These are phyloP conservation scores for Vinca minor DNA, from an alignment of 257 asterid genomes.

Conservation along the genomic window DNA sequence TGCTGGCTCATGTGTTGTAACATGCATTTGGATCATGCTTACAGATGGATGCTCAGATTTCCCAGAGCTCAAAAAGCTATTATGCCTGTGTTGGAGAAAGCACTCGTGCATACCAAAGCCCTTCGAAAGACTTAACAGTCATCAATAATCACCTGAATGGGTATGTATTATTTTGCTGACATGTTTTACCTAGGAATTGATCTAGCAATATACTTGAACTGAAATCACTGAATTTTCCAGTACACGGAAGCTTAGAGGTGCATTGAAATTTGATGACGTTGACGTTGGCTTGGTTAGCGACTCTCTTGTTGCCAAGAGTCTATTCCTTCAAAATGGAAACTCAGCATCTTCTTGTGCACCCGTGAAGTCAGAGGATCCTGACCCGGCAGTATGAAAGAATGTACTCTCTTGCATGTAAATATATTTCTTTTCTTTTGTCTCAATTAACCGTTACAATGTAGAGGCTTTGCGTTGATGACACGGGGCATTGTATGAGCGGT, in stretches of 20 bases:
- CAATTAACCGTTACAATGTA: slow-evolving; percentile 27
- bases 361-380: slow-evolving; percentile 70
- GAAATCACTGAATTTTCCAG: too few species aligned
- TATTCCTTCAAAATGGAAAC: slow-evolving; percentile 52
- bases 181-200: too few species aligned
- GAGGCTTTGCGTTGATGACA: slow-evolving; percentile 27
- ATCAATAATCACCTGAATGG: slow-evolving; percentile 85
- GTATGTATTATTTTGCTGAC: slow-evolving; percentile 31
- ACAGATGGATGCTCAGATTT: slow-evolving; percentile 90
- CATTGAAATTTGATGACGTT: slow-evolving; percentile 68
- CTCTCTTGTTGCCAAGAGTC: slow-evolving; percentile 71
- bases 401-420: slow-evolving; percentile 35
- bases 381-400: slow-evolving; percentile 25
- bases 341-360: slow-evolving; percentile 33
- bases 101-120: slow-evolving; percentile 97
- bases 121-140: slow-evolving; percentile 85
- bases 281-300: slow-evolving; percentile 89
- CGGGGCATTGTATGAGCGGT: slow-evolving; percentile 54
- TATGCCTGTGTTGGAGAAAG: slow-evolving; percentile 99
- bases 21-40: slow-evolving; percentile 11
- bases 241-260: slow-evolving; percentile 58
- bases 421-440: too few species aligned
- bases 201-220: too few species aligned
- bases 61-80: slow-evolving; percentile 85
- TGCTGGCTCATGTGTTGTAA: not conserved